Evolutionary conservation across 176 grass and related monocot genomes (phyloP), one percentile per base, ranked within the genome.

Genomic region (Raddia guianensis): DNA sequence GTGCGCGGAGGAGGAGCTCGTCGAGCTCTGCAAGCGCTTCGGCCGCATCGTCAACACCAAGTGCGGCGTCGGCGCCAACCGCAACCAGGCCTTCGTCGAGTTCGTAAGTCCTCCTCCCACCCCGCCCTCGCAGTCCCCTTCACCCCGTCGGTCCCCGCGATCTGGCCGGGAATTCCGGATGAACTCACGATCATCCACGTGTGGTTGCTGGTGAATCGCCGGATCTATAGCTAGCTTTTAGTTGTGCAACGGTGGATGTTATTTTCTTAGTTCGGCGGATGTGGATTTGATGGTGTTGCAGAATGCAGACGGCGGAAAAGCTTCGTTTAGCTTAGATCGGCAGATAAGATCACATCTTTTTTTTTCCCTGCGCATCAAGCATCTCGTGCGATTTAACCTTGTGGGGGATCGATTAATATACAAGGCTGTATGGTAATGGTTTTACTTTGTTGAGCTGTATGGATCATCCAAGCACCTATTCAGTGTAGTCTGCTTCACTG

Each of bases 51-150:
- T 98, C 46, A 94, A 91, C 82, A 93, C 92, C 35, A 98, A 95
- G 67, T 91, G 83, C 86, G 90, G 93, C 83, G 92, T 98, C 55
- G 92, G 92, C 37, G 90, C 86, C 81, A 98, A 98, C 83, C 90
- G 75, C 81, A 98, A 98, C 84, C 95, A 98, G 92, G 95, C 95
- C 47, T 93, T 98, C 62, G 90, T 95, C 46, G 95, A 98, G 71
- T 98, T 98, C 73, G 95, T 98, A 89, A 94, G 81, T 52, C 53
- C 56, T 44, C 51, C 9, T 42, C 32, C 34, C 12, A 3, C 9
- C 32, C 6, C 10, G 16, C 18, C 75, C 5, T 5, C 44, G 18
- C 21, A 20, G 8, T 5, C 59, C 48, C 33, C 6, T 34, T 53
- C 32, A 7, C 76, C 11, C 48, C 5, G 2, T 80, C 70, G 37